Percentiles rank a stretch among this genome's conserved stretches.
Conservation (phyloP, 768 basidiomycete species). For the Macrolepiota dolichaula region DNA sequence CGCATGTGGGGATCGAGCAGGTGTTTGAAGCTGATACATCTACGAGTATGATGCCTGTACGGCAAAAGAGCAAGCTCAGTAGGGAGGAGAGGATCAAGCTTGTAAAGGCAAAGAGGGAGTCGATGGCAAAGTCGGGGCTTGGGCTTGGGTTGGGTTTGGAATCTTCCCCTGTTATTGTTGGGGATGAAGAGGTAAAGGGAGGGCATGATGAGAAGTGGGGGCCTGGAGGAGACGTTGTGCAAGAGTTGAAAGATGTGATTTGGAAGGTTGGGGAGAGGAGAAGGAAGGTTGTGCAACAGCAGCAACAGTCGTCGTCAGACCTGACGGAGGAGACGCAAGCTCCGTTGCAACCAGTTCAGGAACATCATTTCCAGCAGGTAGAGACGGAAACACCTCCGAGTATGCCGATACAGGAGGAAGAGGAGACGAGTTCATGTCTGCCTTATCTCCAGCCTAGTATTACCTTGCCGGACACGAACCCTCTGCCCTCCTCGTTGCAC, state of each 20-base stretch:
- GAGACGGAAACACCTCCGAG: too few species aligned
- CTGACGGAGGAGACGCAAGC: not conserved
- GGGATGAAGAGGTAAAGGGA: slow-evolving; percentile 12
- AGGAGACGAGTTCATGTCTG: too few species aligned
- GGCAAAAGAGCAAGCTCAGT: slow-evolving; percentile 64
- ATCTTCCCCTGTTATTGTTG: slow-evolving; percentile 3
- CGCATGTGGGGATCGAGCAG: slow-evolving; percentile 69
- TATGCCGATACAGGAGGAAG: too few species aligned
- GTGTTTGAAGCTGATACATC: slow-evolving; percentile 73
- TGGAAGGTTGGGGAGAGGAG: slow-evolving; percentile 79
- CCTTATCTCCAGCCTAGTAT: too few species aligned
- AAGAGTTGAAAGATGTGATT: slow-evolving; percentile 83
- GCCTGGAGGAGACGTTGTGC: slow-evolving; percentile 75
- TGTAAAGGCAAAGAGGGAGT: slow-evolving; percentile 52
- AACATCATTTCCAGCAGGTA: too few species aligned
- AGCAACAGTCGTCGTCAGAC: not conserved
- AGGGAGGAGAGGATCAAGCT: slow-evolving; percentile 73
- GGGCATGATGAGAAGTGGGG: slow-evolving; percentile 53
- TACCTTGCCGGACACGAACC: too few species aligned
- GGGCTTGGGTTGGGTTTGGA: slow-evolving; percentile 11
- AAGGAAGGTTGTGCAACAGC: slow-evolving; percentile 40
- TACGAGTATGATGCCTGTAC: slow-evolving; percentile 29
- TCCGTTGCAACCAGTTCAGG: too few species aligned
- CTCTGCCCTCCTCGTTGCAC: not conserved
- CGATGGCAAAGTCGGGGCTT: slow-evolving; percentile 11